Conservation (phyloP, 2,329 filamentous ascomycete genomes). For the Trichoderma hamatum region DNA sequence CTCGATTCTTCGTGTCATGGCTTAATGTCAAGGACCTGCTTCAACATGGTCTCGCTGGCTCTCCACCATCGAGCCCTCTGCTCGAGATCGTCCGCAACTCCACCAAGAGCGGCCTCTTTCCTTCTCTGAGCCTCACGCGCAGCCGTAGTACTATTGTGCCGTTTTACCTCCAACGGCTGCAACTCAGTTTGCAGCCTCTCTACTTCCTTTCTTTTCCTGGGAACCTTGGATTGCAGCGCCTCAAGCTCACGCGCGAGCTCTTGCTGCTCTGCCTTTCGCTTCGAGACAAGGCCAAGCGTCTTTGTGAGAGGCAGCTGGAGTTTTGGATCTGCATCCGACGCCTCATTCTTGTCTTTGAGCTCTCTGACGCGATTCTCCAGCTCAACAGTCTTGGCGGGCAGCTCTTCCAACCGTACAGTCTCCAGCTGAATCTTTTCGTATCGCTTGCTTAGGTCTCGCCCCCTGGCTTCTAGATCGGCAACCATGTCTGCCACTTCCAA, state of each 20-base stretch:
- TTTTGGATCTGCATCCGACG: slow-evolving; percentile 43
- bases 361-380: slow-evolving; percentile 53
- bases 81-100: slow-evolving; percentile 73
- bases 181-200: slow-evolving; percentile 70
- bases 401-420: slow-evolving; percentile 51
- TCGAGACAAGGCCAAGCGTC: slow-evolving; percentile 57
- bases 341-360: slow-evolving; percentile 48
- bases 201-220: slow-evolving; percentile 67
- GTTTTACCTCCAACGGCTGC: slow-evolving; percentile 67
- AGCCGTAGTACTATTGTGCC: slow-evolving; percentile 64
- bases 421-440: slow-evolving; percentile 56
- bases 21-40: slow-evolving; percentile 63
- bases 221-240: slow-evolving; percentile 62
- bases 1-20: slow-evolving; percentile 34
- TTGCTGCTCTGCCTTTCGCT: slow-evolving; percentile 53
- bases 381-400: slow-evolving; percentile 54
- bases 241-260: slow-evolving; percentile 67
- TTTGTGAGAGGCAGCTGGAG: slow-evolving; percentile 61
- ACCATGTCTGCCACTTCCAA: slow-evolving; percentile 75
- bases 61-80: slow-evolving; percentile 75
- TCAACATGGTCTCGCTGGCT: slow-evolving; percentile 66
- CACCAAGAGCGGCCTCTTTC: slow-evolving; percentile 67
- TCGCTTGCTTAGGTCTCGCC: slow-evolving; percentile 58
- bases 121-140: slow-evolving; percentile 72
- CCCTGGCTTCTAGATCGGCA: slow-evolving; percentile 68